Conservation (phyloP, 2,329 filamentous ascomycete species). For the Xylaria hypoxylon region DNA sequence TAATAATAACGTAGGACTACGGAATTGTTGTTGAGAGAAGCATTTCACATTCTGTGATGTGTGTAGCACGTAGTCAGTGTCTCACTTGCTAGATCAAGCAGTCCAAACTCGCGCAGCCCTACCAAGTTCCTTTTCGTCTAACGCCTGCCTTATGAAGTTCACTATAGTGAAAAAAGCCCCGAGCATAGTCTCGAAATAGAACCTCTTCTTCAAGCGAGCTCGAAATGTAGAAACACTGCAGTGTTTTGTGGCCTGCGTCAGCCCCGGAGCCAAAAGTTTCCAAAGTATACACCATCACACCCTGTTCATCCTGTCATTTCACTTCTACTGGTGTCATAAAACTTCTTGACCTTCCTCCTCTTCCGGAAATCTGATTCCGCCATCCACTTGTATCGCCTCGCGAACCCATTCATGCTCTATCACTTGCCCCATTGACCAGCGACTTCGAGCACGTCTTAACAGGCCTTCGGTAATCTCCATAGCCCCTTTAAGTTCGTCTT, state of each 20-base stretch:
- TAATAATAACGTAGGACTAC: neutral
- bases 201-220: slow-evolving; percentile 8
- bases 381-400: slow-evolving; percentile 76
- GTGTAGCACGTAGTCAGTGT: neutral
- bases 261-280: neutral
- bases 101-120: neutral
- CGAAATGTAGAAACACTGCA: slow-evolving; percentile 24
- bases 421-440: slow-evolving; percentile 81
- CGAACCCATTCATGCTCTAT: slow-evolving; percentile 80
- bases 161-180: slow-evolving; percentile 5
- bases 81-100: neutral
- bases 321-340: slow-evolving; percentile 45
- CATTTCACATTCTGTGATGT: slow-evolving; percentile 16
- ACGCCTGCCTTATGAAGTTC: slow-evolving; percentile 25
- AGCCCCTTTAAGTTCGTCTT: slow-evolving; percentile 76
- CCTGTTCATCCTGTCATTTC: slow-evolving; percentile 9
- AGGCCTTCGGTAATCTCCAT: slow-evolving; percentile 85
- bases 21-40: neutral
- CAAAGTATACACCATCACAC: slow-evolving; percentile 9
- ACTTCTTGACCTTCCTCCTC: slow-evolving; percentile 69
- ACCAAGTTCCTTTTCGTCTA: slow-evolving; percentile 10
- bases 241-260: neutral
- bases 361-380: slow-evolving; percentile 69
- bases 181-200: slow-evolving; percentile 25
- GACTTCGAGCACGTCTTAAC: slow-evolving; percentile 81